Evolutionary conservation across 2,329 filamentous ascomycete genomes (phyloP).

Genomic region (Sordariomycetes sp.): DNA sequence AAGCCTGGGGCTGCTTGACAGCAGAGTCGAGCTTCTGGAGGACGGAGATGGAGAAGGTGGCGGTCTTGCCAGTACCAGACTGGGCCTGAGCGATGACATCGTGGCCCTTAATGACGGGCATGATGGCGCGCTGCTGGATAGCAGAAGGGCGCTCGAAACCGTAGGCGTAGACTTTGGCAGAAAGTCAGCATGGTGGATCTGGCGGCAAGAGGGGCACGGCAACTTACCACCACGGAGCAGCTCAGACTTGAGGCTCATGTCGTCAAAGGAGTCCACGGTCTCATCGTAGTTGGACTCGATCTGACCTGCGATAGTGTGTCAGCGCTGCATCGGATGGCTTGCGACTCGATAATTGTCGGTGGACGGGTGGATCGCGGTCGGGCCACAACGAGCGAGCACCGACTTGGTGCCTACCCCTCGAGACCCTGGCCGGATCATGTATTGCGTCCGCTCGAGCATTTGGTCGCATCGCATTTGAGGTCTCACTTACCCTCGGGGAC

Average conservation of each 20-base stretch:
- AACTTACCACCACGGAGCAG: slow-evolving; percentile 79
- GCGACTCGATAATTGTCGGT: background rate
- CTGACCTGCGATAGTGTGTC: slow-evolving; percentile 55
- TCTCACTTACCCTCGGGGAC: slow-evolving; percentile 80
- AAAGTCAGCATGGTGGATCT: slow-evolving; percentile 11
- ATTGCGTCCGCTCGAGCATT: too few relatives aligned
- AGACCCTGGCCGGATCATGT: too few relatives aligned
- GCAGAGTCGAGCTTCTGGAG: slow-evolving; percentile 97
- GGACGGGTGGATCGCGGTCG: background rate
- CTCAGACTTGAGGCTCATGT: slow-evolving; percentile 95
- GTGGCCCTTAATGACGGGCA: slow-evolving; percentile 99
- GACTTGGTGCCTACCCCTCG: too few relatives aligned
- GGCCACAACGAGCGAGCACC: too few relatives aligned
- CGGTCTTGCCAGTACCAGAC: slow-evolving; percentile 99
- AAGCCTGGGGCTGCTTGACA: slow-evolving; percentile 94
- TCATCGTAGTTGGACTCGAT: slow-evolving; percentile 99
- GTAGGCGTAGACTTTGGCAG: slow-evolving; percentile 75
- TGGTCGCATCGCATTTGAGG: background rate
- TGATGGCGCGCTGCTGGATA: slow-evolving; percentile 99
- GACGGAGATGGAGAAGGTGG: slow-evolving; percentile 98
- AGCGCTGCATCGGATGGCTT: slow-evolving; percentile 8
- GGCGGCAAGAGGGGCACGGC: background rate
- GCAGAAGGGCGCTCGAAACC: slow-evolving; percentile 99
- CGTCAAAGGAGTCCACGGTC: slow-evolving; percentile 97
- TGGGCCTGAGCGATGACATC: slow-evolving; percentile 99